phyloP scores from a whole-genome alignment of 2,329 filamentous ascomycete genomes.

The Cryoendolithus antarcticus region DNA sequence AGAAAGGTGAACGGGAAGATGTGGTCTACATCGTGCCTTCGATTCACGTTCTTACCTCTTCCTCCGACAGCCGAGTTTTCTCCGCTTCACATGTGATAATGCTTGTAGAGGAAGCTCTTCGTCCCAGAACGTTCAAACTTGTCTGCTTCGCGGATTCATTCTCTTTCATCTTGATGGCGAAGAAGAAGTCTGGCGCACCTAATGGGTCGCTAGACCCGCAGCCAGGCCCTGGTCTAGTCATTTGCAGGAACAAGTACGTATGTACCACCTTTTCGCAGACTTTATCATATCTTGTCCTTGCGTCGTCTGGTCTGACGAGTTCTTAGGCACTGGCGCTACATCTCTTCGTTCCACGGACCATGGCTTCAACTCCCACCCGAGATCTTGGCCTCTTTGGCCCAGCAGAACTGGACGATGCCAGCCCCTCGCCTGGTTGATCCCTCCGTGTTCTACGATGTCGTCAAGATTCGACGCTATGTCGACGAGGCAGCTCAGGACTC shows the following conservation, averaged over 20 bases:
- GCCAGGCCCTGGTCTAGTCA: slow-evolving; percentile 42
- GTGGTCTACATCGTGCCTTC: no score
- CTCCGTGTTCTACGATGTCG: slow-evolving; percentile 68
- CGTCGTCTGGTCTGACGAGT: slow-evolving; percentile 4
- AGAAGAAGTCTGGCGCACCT: slow-evolving; percentile 19
- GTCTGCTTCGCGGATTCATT: no score
- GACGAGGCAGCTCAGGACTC: slow-evolving; percentile 70
- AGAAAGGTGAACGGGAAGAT: no score
- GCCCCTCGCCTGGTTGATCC: slow-evolving; percentile 67
- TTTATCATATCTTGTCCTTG: neutral
- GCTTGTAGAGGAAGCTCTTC: no score
- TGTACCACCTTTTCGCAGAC: slow-evolving; percentile 9
- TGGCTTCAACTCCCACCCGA: slow-evolving; percentile 73
- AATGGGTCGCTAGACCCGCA: slow-evolving; percentile 13
- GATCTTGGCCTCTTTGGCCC: slow-evolving; percentile 64
- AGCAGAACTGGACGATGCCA: slow-evolving; percentile 67
- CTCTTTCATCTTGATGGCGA: slow-evolving; percentile 15
- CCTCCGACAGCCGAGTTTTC: no score
- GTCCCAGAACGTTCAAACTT: no score
- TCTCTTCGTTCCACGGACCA: slow-evolving; percentile 70
- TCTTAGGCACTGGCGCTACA: slow-evolving; percentile 68
- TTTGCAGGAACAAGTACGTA: slow-evolving; percentile 58
- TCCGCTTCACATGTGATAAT: no score
- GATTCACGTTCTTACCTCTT: no score
- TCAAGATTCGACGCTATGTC: slow-evolving; percentile 68